Evolutionary conservation across 768 basidiomycete species (phyloP).

Genomic region (Trametes punicea): DNA sequence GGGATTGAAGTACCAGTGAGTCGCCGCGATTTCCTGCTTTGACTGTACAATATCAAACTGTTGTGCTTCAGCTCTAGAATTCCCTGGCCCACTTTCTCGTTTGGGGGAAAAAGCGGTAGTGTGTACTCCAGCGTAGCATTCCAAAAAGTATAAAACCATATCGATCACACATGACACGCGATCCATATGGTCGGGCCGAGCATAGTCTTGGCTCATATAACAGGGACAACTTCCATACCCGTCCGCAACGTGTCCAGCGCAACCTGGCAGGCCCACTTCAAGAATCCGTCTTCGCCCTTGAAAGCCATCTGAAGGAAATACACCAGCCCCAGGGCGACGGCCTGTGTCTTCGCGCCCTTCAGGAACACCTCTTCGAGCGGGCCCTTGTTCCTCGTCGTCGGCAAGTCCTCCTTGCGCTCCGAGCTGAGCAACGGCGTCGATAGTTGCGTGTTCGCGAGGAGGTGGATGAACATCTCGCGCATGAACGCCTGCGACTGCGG

Average conservation of each 20-base stretch:
- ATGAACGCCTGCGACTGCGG: slow-evolving; percentile 64
- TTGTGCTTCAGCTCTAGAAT: slow-evolving; percentile 56
- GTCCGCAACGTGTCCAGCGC: slow-evolving; percentile 68
- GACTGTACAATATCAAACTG: neutral
- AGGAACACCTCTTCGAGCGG: slow-evolving; percentile 76
- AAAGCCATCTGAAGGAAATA: slow-evolving; percentile 59
- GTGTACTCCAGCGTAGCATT: slow-evolving; percentile 72
- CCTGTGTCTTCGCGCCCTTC: slow-evolving; percentile 62
- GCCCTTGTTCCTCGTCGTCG: slow-evolving; percentile 50
- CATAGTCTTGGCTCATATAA: slow-evolving; percentile 17
- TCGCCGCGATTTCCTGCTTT: slow-evolving; percentile 3
- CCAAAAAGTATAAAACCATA: slow-evolving; percentile 32
- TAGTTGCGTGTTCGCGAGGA: slow-evolving; percentile 75
- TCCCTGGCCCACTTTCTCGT: slow-evolving; percentile 67
- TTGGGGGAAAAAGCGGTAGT: slow-evolving; percentile 76
- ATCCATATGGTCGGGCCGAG: neutral
- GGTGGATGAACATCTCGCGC: slow-evolving; percentile 59
- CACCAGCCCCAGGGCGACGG: slow-evolving; percentile 70
- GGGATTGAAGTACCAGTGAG: slow-evolving; percentile 61
- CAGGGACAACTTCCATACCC: slow-evolving; percentile 54
- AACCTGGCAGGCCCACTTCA: slow-evolving; percentile 65
- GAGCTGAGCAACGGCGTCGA: slow-evolving; percentile 57
- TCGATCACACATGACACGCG: neutral
- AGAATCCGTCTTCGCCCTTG: slow-evolving; percentile 39
- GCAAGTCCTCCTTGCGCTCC: slow-evolving; percentile 32